Evolutionary conservation across 805 yeast species (phyloP), one percentile per base, ranked within the genome.

Genomic region (Barnettozyma sucrosica): DNA sequence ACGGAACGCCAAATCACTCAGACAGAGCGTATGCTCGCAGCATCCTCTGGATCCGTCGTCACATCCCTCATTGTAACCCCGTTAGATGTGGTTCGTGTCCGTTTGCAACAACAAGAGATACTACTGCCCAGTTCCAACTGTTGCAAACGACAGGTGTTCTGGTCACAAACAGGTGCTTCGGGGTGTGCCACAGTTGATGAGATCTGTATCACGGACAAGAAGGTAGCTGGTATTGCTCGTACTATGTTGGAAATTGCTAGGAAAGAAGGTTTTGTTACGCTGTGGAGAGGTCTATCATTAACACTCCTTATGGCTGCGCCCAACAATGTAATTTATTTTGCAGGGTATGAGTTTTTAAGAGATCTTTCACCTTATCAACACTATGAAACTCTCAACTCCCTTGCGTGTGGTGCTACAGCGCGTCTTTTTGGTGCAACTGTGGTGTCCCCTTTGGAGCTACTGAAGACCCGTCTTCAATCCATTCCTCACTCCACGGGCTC

Each of bases 231-330:
- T 3, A 89, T 97, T 0, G 73, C 79, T 60, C 85, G 86, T 36
- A 93, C 96, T 0, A 72, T 92, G 53, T 54, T 67, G 2, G 75
- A 77, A 38, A 89, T 92, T 39, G 75, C 81, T 4, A 66, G 72
- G 26, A 70, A 76, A 23, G 99, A 93, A 65, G 99, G 99, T 0
- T 24, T 79, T 0, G 43, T 72, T 1, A 83, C 96, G 0, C 69
- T 93, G 16, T 93, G 97, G 92, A 71, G 98, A 46, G 99, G 99
- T 0, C 72, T 93, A 8, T 78, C 92, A 0, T 63, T 92, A 26
- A 88, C 95, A 0, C 67, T 93, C 18, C 49, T 85, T 13, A 93
- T 93, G 95, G 88, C 97, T 0, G 75, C 90, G 1, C 99, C 99
- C 1, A 77, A 97, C 0, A 93, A 92, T 56, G 85, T 93, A 51